Evolutionary conservation across 306 rosid genomes (phyloP).

Genomic region (Macrotyloma uniflorum): DNA sequence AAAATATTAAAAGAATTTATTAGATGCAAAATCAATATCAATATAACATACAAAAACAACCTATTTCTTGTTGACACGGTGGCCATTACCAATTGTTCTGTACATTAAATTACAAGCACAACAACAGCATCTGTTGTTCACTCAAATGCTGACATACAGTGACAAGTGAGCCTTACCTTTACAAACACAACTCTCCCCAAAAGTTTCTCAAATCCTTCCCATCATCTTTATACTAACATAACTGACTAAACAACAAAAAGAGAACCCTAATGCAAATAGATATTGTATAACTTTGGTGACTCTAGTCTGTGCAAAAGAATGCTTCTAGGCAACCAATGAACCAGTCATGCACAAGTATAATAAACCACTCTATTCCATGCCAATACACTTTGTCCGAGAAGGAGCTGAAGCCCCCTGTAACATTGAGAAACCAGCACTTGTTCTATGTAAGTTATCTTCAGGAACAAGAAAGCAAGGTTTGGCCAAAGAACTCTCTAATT

Average conservation of each 20-base stretch:
- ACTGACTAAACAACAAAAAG: conserved; percentile 45
- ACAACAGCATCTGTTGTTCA: conserved; percentile 41
- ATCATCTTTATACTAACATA: conserved; percentile 44
- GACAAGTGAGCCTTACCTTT: conserved; percentile 53
- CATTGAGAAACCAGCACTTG: conserved; percentile 46
- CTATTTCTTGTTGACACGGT: conserved; percentile 43
- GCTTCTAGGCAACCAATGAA: conserved; percentile 60
- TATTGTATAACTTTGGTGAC: conserved; percentile 30
- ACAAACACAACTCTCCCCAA: conserved; percentile 52
- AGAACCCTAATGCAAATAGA: conserved; percentile 43
- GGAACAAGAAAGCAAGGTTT: conserved; percentile 32
- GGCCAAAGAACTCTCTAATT: conserved; percentile 18
- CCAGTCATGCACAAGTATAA: conserved; percentile 53
- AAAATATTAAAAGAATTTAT: conserved; percentile 48
- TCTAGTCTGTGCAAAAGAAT: conserved; percentile 58
- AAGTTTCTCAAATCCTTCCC: conserved; percentile 45
- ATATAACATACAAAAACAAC: conserved; percentile 48
- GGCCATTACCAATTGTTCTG: conserved; percentile 56
- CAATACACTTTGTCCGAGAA: conserved; percentile 26
- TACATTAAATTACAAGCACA: conserved; percentile 64
- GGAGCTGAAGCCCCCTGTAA: conserved; percentile 39
- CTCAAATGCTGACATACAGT: conserved; percentile 50
- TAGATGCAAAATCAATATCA: conserved; percentile 44
- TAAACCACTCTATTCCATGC: conserved; percentile 41
- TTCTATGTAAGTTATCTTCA: conserved; percentile 44